These are phyloP conservation scores for Botryotinia narcissicola DNA, from an alignment of 2,329 filamentous ascomycete species.

Conservation along the genomic window DNA sequence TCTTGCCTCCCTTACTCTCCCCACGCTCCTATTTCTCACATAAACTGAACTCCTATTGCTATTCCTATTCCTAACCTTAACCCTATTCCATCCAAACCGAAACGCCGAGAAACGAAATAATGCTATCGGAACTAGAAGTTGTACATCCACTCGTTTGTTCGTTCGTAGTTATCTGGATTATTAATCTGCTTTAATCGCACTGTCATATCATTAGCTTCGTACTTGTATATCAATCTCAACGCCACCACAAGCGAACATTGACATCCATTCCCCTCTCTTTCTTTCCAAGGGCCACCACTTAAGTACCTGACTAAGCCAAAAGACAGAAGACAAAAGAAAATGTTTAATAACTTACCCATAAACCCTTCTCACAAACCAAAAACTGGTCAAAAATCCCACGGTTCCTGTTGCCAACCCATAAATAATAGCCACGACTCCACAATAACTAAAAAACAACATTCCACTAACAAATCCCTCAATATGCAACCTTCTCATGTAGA, in stretches of 20 bases:
- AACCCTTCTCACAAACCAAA: conserved; percentile 79
- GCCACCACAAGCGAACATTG: no score
- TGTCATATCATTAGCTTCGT: background rate
- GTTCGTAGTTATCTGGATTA: background rate
- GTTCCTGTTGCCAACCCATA: conserved; percentile 82
- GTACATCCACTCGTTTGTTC: background rate
- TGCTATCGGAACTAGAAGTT: background rate
- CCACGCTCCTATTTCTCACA: background rate
- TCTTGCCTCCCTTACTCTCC: background rate
- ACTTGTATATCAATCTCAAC: background rate
- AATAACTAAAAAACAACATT: conserved; percentile 82
- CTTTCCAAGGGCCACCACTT: background rate
- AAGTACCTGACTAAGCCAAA: no score
- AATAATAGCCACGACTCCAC: conserved; percentile 74
- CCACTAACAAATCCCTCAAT: conserved; percentile 77
- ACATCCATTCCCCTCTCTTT: background rate
- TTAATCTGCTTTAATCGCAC: conserved; percentile 20
- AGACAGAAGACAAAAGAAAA: background rate
- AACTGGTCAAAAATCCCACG: conserved; percentile 79
- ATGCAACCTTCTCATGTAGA: conserved; percentile 76
- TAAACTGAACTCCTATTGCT: background rate
- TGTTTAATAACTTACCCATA: conserved; percentile 60
- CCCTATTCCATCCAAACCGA: background rate
- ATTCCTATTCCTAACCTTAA: background rate
- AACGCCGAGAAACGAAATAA: background rate